Base-by-base conservation (phyloP, 345 rosid species). In the Arabidopsis arenosa region DNA sequence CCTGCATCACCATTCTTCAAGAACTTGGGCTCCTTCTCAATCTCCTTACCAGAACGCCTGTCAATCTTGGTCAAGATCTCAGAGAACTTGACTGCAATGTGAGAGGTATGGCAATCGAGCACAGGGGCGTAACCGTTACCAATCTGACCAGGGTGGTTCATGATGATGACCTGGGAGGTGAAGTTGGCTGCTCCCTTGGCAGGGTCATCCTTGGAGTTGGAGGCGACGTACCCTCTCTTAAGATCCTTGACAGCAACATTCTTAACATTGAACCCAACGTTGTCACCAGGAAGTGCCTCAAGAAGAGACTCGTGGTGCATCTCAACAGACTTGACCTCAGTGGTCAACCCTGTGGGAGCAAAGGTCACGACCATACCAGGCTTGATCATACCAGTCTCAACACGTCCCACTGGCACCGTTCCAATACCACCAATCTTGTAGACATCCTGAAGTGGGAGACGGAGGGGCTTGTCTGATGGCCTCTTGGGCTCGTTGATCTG, bases 111-210 rank as follows among this genome's bases (percentile, higher is more conserved):
- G 79, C 97, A 91, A 43, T 91, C 97, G 0, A 91, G 90, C 0
- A 89, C 97, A 0, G 97, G 97, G 12, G 97, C 97, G 41, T 91
- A 89, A 0, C 97, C 97, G 1, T 86, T 91, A 61, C 97, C 97
- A 5, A 91, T 91, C 83, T 91, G 97, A 0, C 97, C 97, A 6
- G 97, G 97, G 81, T 91, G 96, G 79, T 89, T 89, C 90, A 91
- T 91, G 88, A 91, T 91, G 68, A 91, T 91, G 33, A 91, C 97
- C 33, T 91, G 97, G 52, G 97, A 70, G 14, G 95, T 89, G 85
- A 91, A 91, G 82, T 55, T 87, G 8, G 91, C 91, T 0, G 97
- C 95, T 7, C 79, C 97, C 86, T 76, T 89, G 47, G 96, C 88
- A 3, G 93, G 96, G 72, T 90, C 96, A 12, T 90, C 96, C 88